Base-by-base conservation (phyloP, 805 yeast genomes). In the Yamadazyma kitorensis region DNA sequence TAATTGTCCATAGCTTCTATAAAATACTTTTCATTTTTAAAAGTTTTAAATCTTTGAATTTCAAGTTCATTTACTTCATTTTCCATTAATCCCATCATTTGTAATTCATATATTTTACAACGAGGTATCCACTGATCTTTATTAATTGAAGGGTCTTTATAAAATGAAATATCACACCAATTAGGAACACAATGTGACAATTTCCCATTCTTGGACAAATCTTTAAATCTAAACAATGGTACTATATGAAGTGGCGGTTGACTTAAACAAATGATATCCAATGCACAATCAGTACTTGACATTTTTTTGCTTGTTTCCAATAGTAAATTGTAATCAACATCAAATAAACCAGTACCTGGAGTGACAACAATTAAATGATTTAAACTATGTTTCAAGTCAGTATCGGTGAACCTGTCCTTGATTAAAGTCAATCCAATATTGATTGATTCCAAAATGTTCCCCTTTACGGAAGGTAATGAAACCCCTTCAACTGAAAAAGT, bases 1-100 rank as follows among this genome's bases (percentile, higher is more conserved):
- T 86, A 85, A 2, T 61, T 62, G 19, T 74, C 76, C 83, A 86
- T 85, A 5, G 80, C 71, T 23, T 78, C 82, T 1, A 70, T 45
- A 23, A 81, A 64, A 0, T 80, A 65, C 31, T 54, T 54, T 4
- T 61, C 52, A 17, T 43, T 52, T 37, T 28, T 51, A 31, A 41
- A 56, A 41, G 48, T 48, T 9, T 65, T 70, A 32, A 88, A 59
- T 32, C 81, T 72, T 12, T 79, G 80, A 8, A 89, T 74, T 6
- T 79, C 75, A 6, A 83, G 75, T 9, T 82, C 77, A 44, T 80
- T 78, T 37, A 80, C 66, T 50, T 93, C 96, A 48, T 86, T 86
- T 49, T 91, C 98, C 82, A 91, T 87, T 6, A 93, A 75, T 0
- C 98, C 98, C 94, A 91, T 91, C 97, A 93, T 93, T 55, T 93